A percentile compares a stretch with the other conserved stretches of the same genome.
These are phyloP conservation scores for Ogataea populi-albae DNA, from an alignment of 805 yeast species.

Conservation along the genomic window DNA sequence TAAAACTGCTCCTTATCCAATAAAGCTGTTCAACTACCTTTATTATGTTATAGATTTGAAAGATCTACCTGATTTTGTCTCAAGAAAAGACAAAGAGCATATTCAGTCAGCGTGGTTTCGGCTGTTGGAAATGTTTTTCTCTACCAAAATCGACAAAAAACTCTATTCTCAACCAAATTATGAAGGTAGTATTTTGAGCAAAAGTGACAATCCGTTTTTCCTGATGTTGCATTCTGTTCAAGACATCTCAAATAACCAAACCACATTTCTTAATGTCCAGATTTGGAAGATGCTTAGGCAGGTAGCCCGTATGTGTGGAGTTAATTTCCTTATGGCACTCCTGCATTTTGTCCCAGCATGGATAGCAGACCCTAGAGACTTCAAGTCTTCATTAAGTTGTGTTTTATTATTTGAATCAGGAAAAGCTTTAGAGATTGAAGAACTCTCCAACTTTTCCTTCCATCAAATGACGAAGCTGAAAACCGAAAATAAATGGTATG, in stretches of 20 bases:
- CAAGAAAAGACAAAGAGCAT: constrained; percentile 26
- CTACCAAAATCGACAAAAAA: constrained; percentile 13
- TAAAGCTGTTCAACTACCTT: constrained; percentile 43
- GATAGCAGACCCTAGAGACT: constrained; percentile 17
- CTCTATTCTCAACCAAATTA: constrained; percentile 37
- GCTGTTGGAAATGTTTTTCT: constrained; percentile 35
- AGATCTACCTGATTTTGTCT: constrained; percentile 18
- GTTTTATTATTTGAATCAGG: constrained; percentile 14
- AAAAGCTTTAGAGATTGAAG: constrained; percentile 5
- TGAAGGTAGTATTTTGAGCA: constrained; percentile 40
- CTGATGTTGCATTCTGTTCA: constrained; percentile 38
- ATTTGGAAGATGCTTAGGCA: constrained; percentile 26
- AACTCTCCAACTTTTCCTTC: constrained; percentile 10
- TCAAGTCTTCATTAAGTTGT: constrained; percentile 20
- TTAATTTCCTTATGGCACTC: constrained; percentile 26
- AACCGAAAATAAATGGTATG: constrained; percentile 18
- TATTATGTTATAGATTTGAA: constrained; percentile 24
- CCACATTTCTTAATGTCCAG: constrained; percentile 23
- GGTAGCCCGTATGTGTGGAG: constrained; percentile 22
- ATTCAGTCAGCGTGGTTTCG: constrained; percentile 40
- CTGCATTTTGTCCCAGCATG: constrained; percentile 20
- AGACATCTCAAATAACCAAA: constrained; percentile 27
- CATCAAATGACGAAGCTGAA: constrained; percentile 9
- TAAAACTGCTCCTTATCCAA: constrained; percentile 41
- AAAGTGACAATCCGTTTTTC: constrained; percentile 39